These are phyloP conservation scores for Vanderwaltozyma polyspora DNA, from an alignment of 805 yeast species.

Conservation along the genomic window DNA sequence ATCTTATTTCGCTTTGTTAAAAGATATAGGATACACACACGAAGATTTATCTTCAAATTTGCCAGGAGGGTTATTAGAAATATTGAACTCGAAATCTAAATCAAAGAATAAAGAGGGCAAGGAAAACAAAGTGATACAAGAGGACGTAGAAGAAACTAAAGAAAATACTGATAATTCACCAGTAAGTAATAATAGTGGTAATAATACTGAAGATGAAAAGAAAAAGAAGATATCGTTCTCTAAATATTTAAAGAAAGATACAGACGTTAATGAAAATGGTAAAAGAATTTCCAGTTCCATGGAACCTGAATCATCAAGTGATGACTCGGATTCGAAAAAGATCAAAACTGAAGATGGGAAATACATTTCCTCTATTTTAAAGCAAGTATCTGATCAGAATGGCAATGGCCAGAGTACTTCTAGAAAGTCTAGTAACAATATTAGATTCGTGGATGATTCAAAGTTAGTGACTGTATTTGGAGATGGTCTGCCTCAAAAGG, in stretches of 20 bases:
- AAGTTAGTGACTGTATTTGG: constrained; percentile 23
- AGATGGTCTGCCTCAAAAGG: constrained; percentile 23
- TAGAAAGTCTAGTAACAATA: constrained; percentile 3
- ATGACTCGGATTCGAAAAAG: not conserved
- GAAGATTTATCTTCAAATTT: constrained; percentile 6
- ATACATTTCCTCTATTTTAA: constrained; percentile 16
- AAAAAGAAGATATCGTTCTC: constrained; percentile 28
- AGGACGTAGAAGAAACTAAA: not conserved
- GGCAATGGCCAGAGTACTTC: not conserved
- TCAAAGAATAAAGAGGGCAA: not conserved
- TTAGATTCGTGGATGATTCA: constrained; percentile 20
- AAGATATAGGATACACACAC: constrained; percentile 13
- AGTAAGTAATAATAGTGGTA: not conserved
- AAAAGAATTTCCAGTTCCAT: constrained; percentile 9
- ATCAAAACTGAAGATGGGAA: constrained; percentile 2
- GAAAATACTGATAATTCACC: not conserved
- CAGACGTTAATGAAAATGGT: constrained; percentile 7
- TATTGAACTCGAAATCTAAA: not conserved
- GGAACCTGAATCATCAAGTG: not conserved
- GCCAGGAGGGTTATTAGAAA: constrained; percentile 2
- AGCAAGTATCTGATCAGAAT: constrained; percentile 3
- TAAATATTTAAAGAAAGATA: constrained; percentile 22
- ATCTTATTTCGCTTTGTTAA: constrained; percentile 15
- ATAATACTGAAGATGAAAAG: constrained; percentile 10
- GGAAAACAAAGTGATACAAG: not conserved